Evolutionary conservation across 768 basidiomycete species (phyloP), one percentile per base, ranked within the genome.

Genomic region (Filobasidium wieringae): DNA sequence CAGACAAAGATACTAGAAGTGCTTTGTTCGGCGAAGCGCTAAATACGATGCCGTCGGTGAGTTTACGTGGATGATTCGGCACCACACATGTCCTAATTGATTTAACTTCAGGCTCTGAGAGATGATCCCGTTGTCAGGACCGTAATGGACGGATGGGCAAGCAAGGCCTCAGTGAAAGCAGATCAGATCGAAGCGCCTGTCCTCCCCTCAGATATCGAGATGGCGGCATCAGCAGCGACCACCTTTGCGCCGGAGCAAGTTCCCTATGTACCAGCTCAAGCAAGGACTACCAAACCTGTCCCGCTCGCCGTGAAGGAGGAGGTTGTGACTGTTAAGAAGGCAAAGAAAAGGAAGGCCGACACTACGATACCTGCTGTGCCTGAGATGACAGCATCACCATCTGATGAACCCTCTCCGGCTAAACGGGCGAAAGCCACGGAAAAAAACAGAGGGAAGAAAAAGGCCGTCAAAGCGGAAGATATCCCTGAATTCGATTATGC

Each of bases 281-380:
- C 82, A 65, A 81, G 88, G 22, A 68, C 67, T 15, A 58, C 57
- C 17, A 58, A 58, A 31, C 17, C 57, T 54, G 58, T 55, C 26
- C 54, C 63, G 29, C 51, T 67, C 32, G 69, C 66, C 27, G 70
- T 67, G 19, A 74, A 75, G 31, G 81, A 83, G 43, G 87, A 86
- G 66, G 76, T 80, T 1, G 83, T 89, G 53, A 80, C 88, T 6
- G 78, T 85, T 14, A 85, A 87, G 17, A 86, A 86, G 7, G 82
- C 84, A 66, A 82, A 82, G 76, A 85, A 85, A 68, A 78, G 81
- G 37, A 86, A 86, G 70, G 51, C 58, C 22, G 51, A 64, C 33
- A 22, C 39, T 4, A 29, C 30, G n/a, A 37, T 50, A 9, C 51
- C 57, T 33, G 57, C 57, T 24, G 47, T 36, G 24, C 34, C 56